Conservation (phyloP, 345 rosid genomes). For the Durio zibethinus region DNA sequence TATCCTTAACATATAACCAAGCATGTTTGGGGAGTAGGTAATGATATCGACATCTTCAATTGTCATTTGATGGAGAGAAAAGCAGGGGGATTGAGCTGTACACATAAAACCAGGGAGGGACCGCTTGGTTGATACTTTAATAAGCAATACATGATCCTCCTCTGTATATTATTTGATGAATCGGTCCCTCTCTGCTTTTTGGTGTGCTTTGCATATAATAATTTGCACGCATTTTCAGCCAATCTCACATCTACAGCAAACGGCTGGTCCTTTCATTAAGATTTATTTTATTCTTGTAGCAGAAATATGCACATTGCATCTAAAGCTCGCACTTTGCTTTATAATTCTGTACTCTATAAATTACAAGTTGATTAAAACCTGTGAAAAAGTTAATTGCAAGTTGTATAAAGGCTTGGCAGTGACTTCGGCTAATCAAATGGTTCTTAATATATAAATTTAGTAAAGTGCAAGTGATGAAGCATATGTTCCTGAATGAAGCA, state of each 20-base stretch:
- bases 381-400: constrained; percentile 17
- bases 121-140: too few species aligned
- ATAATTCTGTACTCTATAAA: neutral
- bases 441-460: neutral
- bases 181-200: neutral
- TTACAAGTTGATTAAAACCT: constrained; percentile 14
- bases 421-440: constrained; percentile 15
- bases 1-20: neutral
- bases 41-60: neutral
- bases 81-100: neutral
- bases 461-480: constrained; percentile 11
- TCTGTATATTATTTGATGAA: neutral
- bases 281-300: neutral
- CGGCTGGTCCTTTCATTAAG: constrained; percentile 9
- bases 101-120: neutral
- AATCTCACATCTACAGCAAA: constrained; percentile 8
- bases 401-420: constrained; percentile 22
- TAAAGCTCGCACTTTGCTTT: constrained; percentile 11
- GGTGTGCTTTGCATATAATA: neutral
- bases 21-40: constrained; percentile 2
- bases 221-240: neutral
- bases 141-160: neutral
- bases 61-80: neutral
- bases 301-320: neutral
- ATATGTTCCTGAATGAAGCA: constrained; percentile 12